Percentiles rank a stretch among this genome's conserved stretches.
Evolutionary conservation across 345 rosid species (phyloP).

Genomic region (Jatropha curcas): DNA sequence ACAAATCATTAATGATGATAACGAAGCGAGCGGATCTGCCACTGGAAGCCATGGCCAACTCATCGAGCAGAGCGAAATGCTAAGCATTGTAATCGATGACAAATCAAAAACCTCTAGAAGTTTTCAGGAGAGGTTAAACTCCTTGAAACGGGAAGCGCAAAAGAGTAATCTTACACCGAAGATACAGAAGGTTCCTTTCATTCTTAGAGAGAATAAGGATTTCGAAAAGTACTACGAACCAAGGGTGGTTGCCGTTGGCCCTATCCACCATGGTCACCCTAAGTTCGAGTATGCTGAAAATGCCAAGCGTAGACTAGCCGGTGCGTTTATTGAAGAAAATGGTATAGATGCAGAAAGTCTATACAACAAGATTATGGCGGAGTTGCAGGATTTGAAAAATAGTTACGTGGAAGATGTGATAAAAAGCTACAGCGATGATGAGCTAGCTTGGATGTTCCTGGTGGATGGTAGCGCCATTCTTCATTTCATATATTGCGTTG

Average conservation of each 20-base stretch:
- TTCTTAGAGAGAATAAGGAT: background rate
- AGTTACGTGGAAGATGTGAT: slow-evolving; percentile 6
- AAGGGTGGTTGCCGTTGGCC: slow-evolving; percentile 22
- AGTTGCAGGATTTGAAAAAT: background rate
- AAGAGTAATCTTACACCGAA: background rate
- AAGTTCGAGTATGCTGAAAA: background rate
- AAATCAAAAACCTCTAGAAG: background rate
- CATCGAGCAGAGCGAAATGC: background rate
- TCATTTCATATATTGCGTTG: background rate
- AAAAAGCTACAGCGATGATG: background rate
- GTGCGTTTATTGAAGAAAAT: background rate
- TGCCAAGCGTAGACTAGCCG: slow-evolving; percentile 5
- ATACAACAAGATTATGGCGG: background rate
- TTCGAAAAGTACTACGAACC: slow-evolving; percentile 20
- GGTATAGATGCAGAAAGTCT: no score
- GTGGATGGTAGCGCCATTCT: slow-evolving; percentile 26
- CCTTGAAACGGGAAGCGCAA: background rate
- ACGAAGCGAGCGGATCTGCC: background rate
- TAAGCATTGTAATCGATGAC: background rate
- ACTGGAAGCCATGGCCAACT: background rate
- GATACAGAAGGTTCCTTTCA: slow-evolving; percentile 12
- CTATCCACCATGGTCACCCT: slow-evolving; percentile 22
- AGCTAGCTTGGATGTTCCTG: slow-evolving; percentile 25
- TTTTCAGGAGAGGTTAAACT: background rate
- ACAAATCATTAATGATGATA: background rate